Evolutionary conservation across 108 stramenopile genomes (phyloP).

Genomic region (Skeletonema potamos): DNA sequence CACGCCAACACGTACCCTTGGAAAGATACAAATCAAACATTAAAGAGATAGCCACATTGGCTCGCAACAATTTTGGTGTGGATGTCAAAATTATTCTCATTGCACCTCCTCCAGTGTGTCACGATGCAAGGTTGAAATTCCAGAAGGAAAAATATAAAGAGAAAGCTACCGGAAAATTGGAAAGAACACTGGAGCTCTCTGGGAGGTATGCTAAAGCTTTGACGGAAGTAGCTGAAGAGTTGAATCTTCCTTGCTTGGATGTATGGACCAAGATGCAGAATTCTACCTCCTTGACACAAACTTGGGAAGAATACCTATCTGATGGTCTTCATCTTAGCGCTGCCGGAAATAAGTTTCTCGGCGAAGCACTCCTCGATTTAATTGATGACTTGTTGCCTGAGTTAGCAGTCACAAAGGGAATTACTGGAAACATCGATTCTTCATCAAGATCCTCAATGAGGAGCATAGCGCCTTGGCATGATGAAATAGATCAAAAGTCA

Average conservation of each 20-base stretch:
- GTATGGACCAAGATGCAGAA: slow-evolving; percentile 57
- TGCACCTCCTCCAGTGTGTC: slow-evolving; percentile 72
- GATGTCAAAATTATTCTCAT: slow-evolving; percentile 51
- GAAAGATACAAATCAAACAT: slow-evolving; percentile 59
- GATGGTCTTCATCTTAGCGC: slow-evolving; percentile 73
- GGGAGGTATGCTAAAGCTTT: slow-evolving; percentile 50
- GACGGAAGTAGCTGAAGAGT: slow-evolving; percentile 42
- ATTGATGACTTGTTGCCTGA: slow-evolving; percentile 50
- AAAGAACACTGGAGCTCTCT: slow-evolving; percentile 57
- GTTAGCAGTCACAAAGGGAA: slow-evolving; percentile 51
- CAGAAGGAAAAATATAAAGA: slow-evolving; percentile 65
- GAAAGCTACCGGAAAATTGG: slow-evolving; percentile 55
- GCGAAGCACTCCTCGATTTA: slow-evolving; percentile 34
- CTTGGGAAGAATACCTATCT: slow-evolving; percentile 43
- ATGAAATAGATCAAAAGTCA: slow-evolving; percentile 71
- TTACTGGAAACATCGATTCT: slow-evolving; percentile 70
- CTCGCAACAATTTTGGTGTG: slow-evolving; percentile 22
- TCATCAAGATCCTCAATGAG: slow-evolving; percentile 48
- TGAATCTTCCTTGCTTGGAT: slow-evolving; percentile 41
- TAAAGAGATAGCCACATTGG: slow-evolving; percentile 44
- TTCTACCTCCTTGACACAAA: slow-evolving; percentile 3
- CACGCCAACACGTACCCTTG: slow-evolving; percentile 68
- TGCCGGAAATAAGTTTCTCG: slow-evolving; percentile 61
- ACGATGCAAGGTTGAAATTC: slow-evolving; percentile 51
- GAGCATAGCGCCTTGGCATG: slow-evolving; percentile 68